These are phyloP conservation scores for Lactarius sp. DNA, from an alignment of 768 basidiomycete species.

Conservation along the genomic window DNA sequence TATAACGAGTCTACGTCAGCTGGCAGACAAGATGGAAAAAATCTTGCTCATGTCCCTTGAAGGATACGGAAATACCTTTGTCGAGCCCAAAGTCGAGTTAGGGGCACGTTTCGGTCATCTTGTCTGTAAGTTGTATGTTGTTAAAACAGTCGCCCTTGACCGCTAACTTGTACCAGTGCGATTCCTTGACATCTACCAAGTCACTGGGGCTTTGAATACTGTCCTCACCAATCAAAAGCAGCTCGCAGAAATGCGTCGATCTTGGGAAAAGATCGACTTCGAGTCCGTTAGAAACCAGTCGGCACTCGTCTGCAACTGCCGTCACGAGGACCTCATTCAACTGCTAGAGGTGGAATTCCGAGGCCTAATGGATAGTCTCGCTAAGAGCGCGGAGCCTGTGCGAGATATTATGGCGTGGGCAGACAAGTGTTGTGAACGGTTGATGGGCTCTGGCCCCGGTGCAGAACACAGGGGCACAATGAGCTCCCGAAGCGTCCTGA, in stretches of 20 bases:
- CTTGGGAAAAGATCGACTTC: slow-evolving; percentile 86
- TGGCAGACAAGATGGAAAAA: slow-evolving; percentile 91
- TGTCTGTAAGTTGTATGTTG: slow-evolving; percentile 55
- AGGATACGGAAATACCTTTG: slow-evolving; percentile 81
- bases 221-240: slow-evolving; percentile 86
- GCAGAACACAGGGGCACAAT: slow-evolving; percentile 74
- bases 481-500: slow-evolving; percentile 83
- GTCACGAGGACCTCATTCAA: slow-evolving; percentile 83
- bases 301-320: slow-evolving; percentile 89
- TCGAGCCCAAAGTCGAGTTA: slow-evolving; percentile 87
- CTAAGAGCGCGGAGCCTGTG: slow-evolving; percentile 74
- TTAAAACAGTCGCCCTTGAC: slow-evolving; percentile 11
- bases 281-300: slow-evolving; percentile 89
- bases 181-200: slow-evolving; percentile 89
- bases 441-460: slow-evolving; percentile 66
- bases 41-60: slow-evolving; percentile 77
- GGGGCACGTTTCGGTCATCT: slow-evolving; percentile 89
- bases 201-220: slow-evolving; percentile 84
- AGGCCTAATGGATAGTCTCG: slow-evolving; percentile 61
- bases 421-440: slow-evolving; percentile 79
- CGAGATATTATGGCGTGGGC: slow-evolving; percentile 88
- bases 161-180: slow-evolving; percentile 50
- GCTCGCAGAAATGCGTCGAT: slow-evolving; percentile 77
- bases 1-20: slow-evolving; percentile 65
- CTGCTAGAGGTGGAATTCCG: slow-evolving; percentile 83